phyloP scores from a whole-genome alignment of 2,329 filamentous ascomycete species.

The Verticillium albo-atrum region DNA sequence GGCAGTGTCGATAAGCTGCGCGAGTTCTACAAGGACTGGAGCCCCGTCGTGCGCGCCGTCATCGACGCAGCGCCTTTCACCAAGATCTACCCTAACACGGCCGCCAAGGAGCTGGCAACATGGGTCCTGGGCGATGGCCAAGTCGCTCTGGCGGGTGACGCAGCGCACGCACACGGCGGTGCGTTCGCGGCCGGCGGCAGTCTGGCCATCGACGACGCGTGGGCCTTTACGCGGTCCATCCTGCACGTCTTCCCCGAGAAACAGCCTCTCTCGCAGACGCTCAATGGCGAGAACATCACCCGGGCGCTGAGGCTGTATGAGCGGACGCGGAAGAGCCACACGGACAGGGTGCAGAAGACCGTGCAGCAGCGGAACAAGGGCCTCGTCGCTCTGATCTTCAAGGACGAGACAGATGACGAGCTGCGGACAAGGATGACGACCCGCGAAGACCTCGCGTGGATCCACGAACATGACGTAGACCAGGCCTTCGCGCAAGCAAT shows the following conservation, averaged over 20 bases:
- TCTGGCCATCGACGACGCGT: constrained; percentile 34
- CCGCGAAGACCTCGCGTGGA: constrained; percentile 34
- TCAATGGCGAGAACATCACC: constrained; percentile 15
- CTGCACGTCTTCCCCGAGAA: constrained; percentile 25
- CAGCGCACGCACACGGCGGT: constrained; percentile 35
- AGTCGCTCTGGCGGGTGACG: constrained; percentile 33
- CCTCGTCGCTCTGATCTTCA: constrained; percentile 16
- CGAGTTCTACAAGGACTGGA: constrained; percentile 36
- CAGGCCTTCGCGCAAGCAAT: constrained; percentile 20
- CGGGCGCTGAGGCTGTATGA: constrained; percentile 33
- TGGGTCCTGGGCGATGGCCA: constrained; percentile 33
- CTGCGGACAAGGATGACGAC: constrained; percentile 27
- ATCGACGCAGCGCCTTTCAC: constrained; percentile 34
- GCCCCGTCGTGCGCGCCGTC: constrained; percentile 32
- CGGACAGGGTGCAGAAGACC: constrained; percentile 27
- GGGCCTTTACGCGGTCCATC: constrained; percentile 34
- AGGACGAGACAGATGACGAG: constrained; percentile 29
- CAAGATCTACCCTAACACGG: constrained; percentile 36
- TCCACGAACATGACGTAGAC: constrained; percentile 42
- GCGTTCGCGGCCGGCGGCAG: constrained; percentile 35
- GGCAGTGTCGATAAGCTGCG: constrained; percentile 30
- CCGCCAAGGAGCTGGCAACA: constrained; percentile 30
- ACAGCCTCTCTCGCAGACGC: neutral
- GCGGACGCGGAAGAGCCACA: constrained; percentile 35
- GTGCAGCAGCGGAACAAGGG: constrained; percentile 26